Evolutionary conservation across 2,329 filamentous ascomycete genomes (phyloP).

Genomic region (Epichloe festucae): DNA sequence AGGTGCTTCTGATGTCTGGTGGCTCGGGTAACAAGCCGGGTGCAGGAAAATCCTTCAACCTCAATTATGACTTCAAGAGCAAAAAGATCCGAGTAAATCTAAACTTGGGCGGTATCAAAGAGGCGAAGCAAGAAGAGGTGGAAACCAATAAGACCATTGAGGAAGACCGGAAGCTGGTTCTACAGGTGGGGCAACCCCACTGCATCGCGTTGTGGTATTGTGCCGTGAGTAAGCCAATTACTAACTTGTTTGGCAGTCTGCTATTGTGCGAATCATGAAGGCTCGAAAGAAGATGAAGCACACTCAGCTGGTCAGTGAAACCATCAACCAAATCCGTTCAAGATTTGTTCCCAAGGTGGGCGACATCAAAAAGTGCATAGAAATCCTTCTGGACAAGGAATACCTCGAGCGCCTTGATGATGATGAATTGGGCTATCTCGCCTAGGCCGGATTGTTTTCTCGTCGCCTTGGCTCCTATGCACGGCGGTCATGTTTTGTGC

Average conservation of each 20-base stretch:
- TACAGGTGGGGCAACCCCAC: conserved; percentile 60
- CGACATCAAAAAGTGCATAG: conserved; percentile 99
- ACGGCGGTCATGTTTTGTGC: no score
- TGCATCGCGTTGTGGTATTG: background rate
- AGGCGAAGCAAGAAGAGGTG: conserved; percentile 89
- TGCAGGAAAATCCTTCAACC: conserved; percentile 62
- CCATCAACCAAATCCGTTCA: conserved; percentile 85
- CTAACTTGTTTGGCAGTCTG: conserved; percentile 50
- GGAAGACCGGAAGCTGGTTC: conserved; percentile 88
- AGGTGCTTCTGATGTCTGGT: conserved; percentile 63
- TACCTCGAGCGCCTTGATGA: conserved; percentile 92
- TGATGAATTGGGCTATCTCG: conserved; percentile 88
- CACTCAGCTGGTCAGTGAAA: conserved; percentile 83
- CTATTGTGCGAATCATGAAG: conserved; percentile 99
- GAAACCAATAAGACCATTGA: conserved; percentile 99
- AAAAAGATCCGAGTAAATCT: conserved; percentile 98
- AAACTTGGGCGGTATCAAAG: conserved; percentile 87
- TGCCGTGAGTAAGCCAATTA: background rate
- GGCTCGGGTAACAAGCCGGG: conserved; percentile 59
- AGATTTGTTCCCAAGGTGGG: conserved; percentile 86
- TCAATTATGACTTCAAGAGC: conserved; percentile 94
- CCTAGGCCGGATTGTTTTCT: conserved; percentile 29
- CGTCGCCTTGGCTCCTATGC: background rate
- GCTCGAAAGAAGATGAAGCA: conserved; percentile 99
- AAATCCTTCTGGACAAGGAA: conserved; percentile 96